Evolutionary conservation across 306 rosid species (phyloP).

Genomic region (Cucumis cinereus): DNA sequence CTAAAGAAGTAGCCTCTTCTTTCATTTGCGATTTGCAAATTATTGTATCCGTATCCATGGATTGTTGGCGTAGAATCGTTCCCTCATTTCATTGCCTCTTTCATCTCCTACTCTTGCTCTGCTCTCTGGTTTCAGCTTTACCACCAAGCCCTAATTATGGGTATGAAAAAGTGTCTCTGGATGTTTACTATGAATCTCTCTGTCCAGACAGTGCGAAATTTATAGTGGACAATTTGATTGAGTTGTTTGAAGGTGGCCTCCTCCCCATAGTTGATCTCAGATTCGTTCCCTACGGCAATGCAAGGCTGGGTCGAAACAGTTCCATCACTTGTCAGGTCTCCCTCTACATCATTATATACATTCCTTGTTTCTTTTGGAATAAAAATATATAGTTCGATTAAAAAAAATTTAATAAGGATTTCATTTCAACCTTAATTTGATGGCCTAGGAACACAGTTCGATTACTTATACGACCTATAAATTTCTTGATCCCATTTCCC

Average conservation of each 20-base stretch:
- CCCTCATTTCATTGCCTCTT: neutral
- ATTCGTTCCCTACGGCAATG: conserved; percentile 63
- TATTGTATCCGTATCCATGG: too few relatives aligned
- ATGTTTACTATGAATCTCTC: conserved; percentile 61
- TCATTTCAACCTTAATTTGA: neutral
- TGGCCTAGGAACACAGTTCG: neutral
- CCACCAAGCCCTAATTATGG: neutral
- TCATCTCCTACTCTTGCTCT: conserved; percentile 1
- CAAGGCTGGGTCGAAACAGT: neutral
- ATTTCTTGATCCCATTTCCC: neutral
- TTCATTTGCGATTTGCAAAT: too few relatives aligned
- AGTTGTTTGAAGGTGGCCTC: conserved; percentile 52
- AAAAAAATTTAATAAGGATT: neutral
- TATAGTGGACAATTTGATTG: conserved; percentile 41
- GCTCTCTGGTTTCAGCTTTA: neutral
- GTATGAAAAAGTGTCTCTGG: conserved; percentile 38
- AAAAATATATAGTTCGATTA: neutral
- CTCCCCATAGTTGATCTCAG: conserved; percentile 52
- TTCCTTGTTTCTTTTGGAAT: neutral
- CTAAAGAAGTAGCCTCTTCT: neutral
- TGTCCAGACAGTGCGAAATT: conserved; percentile 69
- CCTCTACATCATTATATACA: neutral
- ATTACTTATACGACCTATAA: neutral
- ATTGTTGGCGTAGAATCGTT: neutral
- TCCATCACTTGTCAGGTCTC: conserved; percentile 10